Conservation (phyloP, 768 basidiomycete genomes). For the Amanita inopinata region DNA sequence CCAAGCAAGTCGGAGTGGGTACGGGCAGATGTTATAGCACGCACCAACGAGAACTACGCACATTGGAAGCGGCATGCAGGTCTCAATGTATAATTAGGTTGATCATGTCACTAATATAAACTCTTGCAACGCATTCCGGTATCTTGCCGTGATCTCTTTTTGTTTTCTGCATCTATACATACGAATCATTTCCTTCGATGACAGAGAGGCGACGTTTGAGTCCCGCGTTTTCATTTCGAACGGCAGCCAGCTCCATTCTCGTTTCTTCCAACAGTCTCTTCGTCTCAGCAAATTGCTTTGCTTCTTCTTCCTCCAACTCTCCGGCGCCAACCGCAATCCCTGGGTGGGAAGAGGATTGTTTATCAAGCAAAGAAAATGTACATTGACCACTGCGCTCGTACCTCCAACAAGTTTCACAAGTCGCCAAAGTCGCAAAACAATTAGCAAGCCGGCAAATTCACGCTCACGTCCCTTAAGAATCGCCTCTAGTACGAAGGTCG, state of each 20-base stretch:
- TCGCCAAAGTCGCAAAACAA: constrained; percentile 73
- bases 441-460: constrained; percentile 61
- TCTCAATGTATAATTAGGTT: too few relatives aligned
- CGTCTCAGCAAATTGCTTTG: constrained; percentile 38
- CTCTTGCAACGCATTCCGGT: too few relatives aligned
- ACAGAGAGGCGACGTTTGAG: constrained; percentile 31
- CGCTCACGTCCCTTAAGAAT: constrained; percentile 56
- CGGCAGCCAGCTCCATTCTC: constrained; percentile 31
- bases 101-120: too few relatives aligned
- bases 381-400: too few relatives aligned
- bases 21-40: constrained; percentile 25
- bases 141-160: too few relatives aligned
- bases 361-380: not conserved
- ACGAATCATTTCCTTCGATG: constrained; percentile 1
- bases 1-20: constrained; percentile 45
- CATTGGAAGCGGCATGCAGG: not conserved
- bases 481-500: constrained; percentile 67
- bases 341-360: constrained; percentile 16
- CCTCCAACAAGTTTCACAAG: constrained; percentile 63
- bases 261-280: constrained; percentile 37
- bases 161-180: constrained; percentile 5
- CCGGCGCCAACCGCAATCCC: constrained; percentile 71
- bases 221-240: constrained; percentile 44
- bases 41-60: not conserved
- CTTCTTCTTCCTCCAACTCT: constrained; percentile 51